Conservation (phyloP, 768 basidiomycete species). For the Pleurotus cornucopiae region DNA sequence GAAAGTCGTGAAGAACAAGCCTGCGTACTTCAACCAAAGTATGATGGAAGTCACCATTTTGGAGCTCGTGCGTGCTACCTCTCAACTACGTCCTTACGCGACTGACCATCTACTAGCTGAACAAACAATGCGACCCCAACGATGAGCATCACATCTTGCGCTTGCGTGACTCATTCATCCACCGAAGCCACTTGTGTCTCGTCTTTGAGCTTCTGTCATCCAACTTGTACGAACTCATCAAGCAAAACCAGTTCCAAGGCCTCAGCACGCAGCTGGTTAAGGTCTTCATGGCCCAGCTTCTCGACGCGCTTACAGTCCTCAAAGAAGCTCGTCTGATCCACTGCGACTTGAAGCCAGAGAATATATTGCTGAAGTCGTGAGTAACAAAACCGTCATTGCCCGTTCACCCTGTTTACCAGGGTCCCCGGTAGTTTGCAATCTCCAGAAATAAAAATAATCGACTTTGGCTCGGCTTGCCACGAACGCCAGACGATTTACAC, state of each 20-base stretch:
- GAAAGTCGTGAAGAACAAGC: slow-evolving; percentile 99
- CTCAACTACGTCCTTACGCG: slow-evolving; percentile 1
- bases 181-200: slow-evolving; percentile 93
- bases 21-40: slow-evolving; percentile 98
- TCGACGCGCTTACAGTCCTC: slow-evolving; percentile 88
- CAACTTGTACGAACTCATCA: slow-evolving; percentile 98
- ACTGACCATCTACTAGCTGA: slow-evolving; percentile 55
- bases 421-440: slow-evolving; percentile 71
- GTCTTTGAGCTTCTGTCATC: slow-evolving; percentile 97
- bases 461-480: slow-evolving; percentile 98
- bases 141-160: slow-evolving; percentile 98
- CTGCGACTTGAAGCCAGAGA: slow-evolving; percentile 98
- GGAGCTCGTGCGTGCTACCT: slow-evolving; percentile 71
- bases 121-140: slow-evolving; percentile 87
- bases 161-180: slow-evolving; percentile 93
- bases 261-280: slow-evolving; percentile 96
- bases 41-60: slow-evolving; percentile 99
- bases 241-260: slow-evolving; percentile 99
- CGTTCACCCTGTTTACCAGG: background rate
- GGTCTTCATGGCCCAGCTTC: slow-evolving; percentile 93
- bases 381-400: slow-evolving; percentile 10
- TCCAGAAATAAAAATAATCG: slow-evolving; percentile 97
- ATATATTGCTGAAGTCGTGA: slow-evolving; percentile 94
- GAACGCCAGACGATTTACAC: slow-evolving; percentile 99
- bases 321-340: slow-evolving; percentile 97